Conservation (phyloP, 352 stramenopile species). For the Phytophthora rubi region DNA sequence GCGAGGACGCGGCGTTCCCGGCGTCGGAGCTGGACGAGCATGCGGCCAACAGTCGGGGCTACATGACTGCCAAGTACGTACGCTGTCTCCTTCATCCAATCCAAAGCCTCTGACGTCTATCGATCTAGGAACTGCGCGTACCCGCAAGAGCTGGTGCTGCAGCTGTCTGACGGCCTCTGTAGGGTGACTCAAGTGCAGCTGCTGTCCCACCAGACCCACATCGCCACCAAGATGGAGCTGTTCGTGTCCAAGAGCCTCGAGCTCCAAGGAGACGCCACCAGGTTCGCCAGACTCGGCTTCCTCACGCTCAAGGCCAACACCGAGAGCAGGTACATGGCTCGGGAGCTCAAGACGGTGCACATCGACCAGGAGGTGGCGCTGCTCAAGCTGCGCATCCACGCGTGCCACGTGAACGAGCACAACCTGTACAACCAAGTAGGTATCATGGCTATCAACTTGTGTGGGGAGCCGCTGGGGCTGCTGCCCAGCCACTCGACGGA, state of each 20-base stretch:
- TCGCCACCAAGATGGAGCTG: constrained; percentile 93
- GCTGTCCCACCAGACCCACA: constrained; percentile 92
- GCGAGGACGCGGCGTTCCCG: constrained; percentile 88
- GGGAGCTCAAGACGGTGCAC: constrained; percentile 94
- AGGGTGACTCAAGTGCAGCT: constrained; percentile 89
- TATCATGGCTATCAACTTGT: constrained; percentile 91
- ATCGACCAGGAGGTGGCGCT: constrained; percentile 87
- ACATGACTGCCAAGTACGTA: constrained; percentile 78
- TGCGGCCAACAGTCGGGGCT: constrained; percentile 59
- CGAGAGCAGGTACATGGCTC: constrained; percentile 84
- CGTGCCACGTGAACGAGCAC: constrained; percentile 89
- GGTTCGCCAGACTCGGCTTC: constrained; percentile 86
- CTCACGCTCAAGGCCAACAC: constrained; percentile 85
- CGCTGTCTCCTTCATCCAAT: not conserved
- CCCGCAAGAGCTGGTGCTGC: constrained; percentile 92
- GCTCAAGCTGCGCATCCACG: constrained; percentile 90
- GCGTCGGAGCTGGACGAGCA: constrained; percentile 88
- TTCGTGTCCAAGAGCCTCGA: constrained; percentile 72
- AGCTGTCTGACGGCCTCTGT: constrained; percentile 70
- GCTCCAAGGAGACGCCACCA: constrained; percentile 45
- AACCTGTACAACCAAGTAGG: constrained; percentile 94
- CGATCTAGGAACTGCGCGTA: constrained; percentile 89
- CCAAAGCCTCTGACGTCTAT: not conserved
- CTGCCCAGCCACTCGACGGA: constrained; percentile 63
- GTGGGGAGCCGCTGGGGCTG: constrained; percentile 59